Evolutionary conservation across 805 yeast species (phyloP).

Genomic region (Wickerhamiella australiensis): DNA sequence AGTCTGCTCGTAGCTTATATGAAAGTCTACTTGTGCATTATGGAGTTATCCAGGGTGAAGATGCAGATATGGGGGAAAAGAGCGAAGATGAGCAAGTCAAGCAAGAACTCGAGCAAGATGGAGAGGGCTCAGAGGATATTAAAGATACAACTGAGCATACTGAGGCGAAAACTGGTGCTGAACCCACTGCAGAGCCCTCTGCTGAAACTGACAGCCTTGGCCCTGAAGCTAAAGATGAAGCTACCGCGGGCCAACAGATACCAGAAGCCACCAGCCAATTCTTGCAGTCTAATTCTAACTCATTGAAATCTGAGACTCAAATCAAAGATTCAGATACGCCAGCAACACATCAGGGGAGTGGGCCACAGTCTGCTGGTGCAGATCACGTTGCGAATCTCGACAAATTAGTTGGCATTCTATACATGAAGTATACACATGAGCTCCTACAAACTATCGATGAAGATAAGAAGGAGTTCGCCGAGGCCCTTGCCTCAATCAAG

Average conservation of each 20-base stretch:
- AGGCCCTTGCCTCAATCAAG: neutral
- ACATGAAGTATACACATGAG: conserved; percentile 6
- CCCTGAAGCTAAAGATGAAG: neutral
- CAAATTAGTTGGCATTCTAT: neutral
- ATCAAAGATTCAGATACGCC: neutral
- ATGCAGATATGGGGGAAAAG: neutral
- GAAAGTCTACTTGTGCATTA: conserved; percentile 18
- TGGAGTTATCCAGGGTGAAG: conserved; percentile 12
- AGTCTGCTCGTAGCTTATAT: conserved; percentile 21
- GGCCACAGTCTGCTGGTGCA: neutral
- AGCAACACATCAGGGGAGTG: neutral
- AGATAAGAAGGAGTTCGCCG: conserved; percentile 9
- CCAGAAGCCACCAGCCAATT: neutral
- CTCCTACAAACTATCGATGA: neutral
- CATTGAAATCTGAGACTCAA: neutral
- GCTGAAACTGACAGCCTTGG: neutral
- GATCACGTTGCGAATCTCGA: neutral
- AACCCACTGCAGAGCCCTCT: neutral
- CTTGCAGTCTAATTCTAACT: neutral
- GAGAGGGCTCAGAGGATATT: neutral
- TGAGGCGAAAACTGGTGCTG: neutral
- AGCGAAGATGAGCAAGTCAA: neutral
- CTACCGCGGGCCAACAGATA: neutral
- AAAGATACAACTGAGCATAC: neutral
- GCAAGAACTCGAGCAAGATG: conserved; percentile 14